Evolutionary conservation across 768 basidiomycete species (phyloP), one percentile per base, ranked within the genome.

Genomic region (Serendipita vermifera): DNA sequence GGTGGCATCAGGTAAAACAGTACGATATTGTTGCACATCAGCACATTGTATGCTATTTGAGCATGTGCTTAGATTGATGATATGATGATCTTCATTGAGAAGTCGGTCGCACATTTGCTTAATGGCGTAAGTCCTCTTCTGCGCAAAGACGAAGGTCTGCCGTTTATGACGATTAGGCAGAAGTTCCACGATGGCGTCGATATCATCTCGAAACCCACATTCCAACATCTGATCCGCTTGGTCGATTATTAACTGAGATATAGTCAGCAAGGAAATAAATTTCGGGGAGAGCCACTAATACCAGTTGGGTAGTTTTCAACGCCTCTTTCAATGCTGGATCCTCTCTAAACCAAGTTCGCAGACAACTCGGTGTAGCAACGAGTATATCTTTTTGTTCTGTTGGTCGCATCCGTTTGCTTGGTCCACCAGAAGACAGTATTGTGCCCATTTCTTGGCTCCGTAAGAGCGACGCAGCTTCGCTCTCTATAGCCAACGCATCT

Each of bases 81-180:
- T 87, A 38, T 67, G 64, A 67, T 89, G 81, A 57, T 81, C 77
- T 31, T 69, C 69, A 22, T 79, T 71, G 11, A 94, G 70, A 20
- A 78, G 73, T 17, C 72, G 68, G 3, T 75, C 71, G 0, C 88
- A 85, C 57, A 93, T 73, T 63, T 85, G 77, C 38, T 78, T 79
- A 59, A 96, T 83, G 3, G 75, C 75, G 3, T 67, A 72, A 0
- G 86, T 83, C 33, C 93, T 80, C 2, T 90, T 93, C 22, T 92
- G 91, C 13, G 87, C 89, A 70, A 94, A 92, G 56, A 97, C 73
- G 71, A 94, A 83, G 0, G 91, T 94, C 65, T 93, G 91, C n/a
- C 90, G 81, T 55, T 78, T 65, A 0, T 82, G 78, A 1, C 70
- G 62, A 17, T 71, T 70, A 5, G 85, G 83, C n/a, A 93, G 73